phyloP scores from a whole-genome alignment of 352 stramenopile species.

The Globisporangium paroecandrum region DNA sequence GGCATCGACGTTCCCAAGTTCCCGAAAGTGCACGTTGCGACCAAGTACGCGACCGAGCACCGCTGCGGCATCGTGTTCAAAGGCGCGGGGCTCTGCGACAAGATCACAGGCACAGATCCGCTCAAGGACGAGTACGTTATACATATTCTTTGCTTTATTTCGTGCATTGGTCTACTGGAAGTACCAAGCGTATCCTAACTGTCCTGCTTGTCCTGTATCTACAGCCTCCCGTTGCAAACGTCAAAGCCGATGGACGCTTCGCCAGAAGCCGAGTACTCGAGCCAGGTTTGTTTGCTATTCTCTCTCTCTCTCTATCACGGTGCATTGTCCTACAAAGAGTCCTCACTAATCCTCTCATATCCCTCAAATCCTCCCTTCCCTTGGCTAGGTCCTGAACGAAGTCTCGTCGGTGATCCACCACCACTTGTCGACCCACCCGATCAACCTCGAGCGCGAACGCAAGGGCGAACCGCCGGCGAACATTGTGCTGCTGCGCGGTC shows the following conservation, averaged over 20 bases:
- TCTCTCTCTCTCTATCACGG: not conserved
- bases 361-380: not conserved
- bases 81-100: slow-evolving; percentile 70
- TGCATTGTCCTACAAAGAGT: not conserved
- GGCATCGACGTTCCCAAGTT: slow-evolving; percentile 55
- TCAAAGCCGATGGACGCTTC: slow-evolving; percentile 64
- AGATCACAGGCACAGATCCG: slow-evolving; percentile 85
- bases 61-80: slow-evolving; percentile 87
- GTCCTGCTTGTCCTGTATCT: slow-evolving; percentile 5
- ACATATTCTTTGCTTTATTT: not conserved
- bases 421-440: slow-evolving; percentile 59
- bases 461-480: slow-evolving; percentile 70
- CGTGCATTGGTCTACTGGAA: not conserved
- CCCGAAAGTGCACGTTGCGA: slow-evolving; percentile 61
- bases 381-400: slow-evolving; percentile 53
- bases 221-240: slow-evolving; percentile 57
- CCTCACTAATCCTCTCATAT: not conserved
- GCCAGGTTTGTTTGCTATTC: slow-evolving; percentile 19
- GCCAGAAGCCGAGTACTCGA: slow-evolving; percentile 71
- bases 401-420: slow-evolving; percentile 70
- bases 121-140: slow-evolving; percentile 80
- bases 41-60: slow-evolving; percentile 87
- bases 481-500: slow-evolving; percentile 80
- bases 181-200: not conserved
- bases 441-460: slow-evolving; percentile 61